Base-by-base conservation (phyloP, 2,329 filamentous ascomycete genomes). In the Alternaria tenuissima region DNA sequence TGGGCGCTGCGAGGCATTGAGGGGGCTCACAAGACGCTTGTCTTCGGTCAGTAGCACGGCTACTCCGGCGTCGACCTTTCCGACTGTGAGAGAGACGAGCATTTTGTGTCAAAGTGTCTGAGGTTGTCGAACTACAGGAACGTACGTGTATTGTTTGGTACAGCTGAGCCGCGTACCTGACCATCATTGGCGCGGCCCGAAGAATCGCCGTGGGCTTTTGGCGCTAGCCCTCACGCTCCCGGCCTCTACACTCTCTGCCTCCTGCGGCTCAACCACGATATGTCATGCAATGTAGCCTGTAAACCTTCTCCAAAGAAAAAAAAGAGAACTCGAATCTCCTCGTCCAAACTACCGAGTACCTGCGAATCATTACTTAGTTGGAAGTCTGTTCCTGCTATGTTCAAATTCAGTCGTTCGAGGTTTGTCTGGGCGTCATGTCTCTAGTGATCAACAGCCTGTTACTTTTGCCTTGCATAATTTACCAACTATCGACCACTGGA, bases 51-150 rank as follows among this genome's bases (percentile, higher is more conserved):
- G 84, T 56, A 99, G 89, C 64, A 99, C 95, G 51, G 95, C 96
- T 77, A 99, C 94, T 81, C 95, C 95, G 74, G 95, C 95, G 81
- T 99, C 95, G 81, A 99, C 95, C 84, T 99, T 99, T 85, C 95
- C 95, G 81, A 99, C 95, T 52, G 94, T 98, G 78, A 99, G 87
- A 69, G 95, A 98, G 81, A 99, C 92, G 76, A 98, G 87, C 95
- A 99, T 98, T 52, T 78, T 86, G 70, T 30, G 62, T 43, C 55
- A 18, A 36, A 36, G 32, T 26, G 59, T 36, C 22, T 54, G 61
- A 30, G 51, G 39, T 16, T 26, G 46, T 43, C 30, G 8, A 24
- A 52, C 44, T 32, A 20, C 14, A 32, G 34, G 24, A 39, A 49
- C 46, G 57, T 57, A 51, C 57, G 39, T 42, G 39, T 12, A 48